Evolutionary conservation across 2,329 filamentous ascomycete species (phyloP).

Genomic region (Alternaria alternata): DNA sequence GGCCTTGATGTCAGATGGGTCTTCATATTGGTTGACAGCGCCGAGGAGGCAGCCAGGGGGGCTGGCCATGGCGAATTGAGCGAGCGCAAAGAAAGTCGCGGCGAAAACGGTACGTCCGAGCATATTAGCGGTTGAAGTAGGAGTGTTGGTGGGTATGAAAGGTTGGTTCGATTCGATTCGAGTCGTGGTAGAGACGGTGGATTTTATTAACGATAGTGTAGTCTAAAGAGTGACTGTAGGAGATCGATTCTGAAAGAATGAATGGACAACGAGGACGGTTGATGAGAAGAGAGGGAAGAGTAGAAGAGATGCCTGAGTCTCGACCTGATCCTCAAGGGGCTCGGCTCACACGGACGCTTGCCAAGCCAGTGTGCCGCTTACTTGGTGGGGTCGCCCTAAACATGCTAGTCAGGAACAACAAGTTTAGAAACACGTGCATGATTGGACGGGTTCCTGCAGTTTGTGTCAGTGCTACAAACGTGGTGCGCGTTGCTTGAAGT

Average conservation of each 20-base stretch:
- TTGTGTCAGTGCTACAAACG: neutral
- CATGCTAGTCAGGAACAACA: constrained; percentile 32
- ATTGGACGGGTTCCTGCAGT: constrained; percentile 26
- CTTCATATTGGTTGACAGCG: constrained; percentile 40
- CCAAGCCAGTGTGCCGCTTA: constrained; percentile 14
- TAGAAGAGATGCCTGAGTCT: constrained; percentile 12
- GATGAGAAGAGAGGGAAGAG: constrained; percentile 13
- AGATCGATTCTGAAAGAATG: constrained; percentile 17
- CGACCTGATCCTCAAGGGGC: constrained; percentile 13
- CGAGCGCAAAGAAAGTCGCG: constrained; percentile 35
- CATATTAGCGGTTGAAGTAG: constrained; percentile 29
- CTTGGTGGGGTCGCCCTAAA: constrained; percentile 16
- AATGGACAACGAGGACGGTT: constrained; percentile 23
- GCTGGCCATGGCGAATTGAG: constrained; percentile 31
- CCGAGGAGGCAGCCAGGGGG: constrained; percentile 43
- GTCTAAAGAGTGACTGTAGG: constrained; percentile 28
- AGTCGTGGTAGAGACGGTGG: constrained; percentile 7
- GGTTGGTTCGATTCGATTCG: neutral
- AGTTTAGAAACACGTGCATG: constrained; percentile 16
- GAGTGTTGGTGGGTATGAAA: neutral
- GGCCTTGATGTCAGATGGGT: constrained; percentile 35
- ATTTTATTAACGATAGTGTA: constrained; percentile 18
- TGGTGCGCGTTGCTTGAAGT: neutral
- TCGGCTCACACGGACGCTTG: constrained; percentile 4
- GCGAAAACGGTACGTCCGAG: constrained; percentile 40